Evolutionary conservation across 2,329 filamentous ascomycete species (phyloP).

Genomic region (Aspergillus novofumigatus): DNA sequence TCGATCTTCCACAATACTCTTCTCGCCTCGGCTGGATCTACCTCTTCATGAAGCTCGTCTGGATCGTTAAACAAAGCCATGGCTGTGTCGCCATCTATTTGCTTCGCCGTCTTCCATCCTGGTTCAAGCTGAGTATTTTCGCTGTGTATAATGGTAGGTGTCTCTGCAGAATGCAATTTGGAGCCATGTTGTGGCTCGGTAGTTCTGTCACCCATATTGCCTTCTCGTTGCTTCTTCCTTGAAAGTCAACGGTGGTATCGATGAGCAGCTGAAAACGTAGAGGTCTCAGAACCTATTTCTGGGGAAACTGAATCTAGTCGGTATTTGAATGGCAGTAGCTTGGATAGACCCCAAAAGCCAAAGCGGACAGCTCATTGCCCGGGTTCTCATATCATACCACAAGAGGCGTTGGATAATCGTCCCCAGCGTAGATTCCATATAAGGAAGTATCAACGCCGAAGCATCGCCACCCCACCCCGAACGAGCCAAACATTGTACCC

Average conservation of each 20-base stretch:
- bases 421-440: neutral
- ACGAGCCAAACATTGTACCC: neutral
- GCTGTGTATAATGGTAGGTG: slow-evolving; percentile 23
- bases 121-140: slow-evolving; percentile 21
- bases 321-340: neutral
- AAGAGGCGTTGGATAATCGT: neutral
- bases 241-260: neutral
- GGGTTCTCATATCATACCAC: neutral
- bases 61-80: slow-evolving; percentile 48
- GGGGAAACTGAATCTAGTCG: neutral
- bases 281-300: neutral
- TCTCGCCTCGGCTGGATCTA: slow-evolving; percentile 46
- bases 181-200: slow-evolving; percentile 5
- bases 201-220: neutral
- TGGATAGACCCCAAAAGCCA: neutral
- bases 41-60: slow-evolving; percentile 44
- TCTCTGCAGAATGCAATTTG: slow-evolving; percentile 20
- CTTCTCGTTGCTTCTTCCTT: neutral
- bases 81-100: slow-evolving; percentile 47
- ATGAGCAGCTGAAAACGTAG: neutral
- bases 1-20: slow-evolving; percentile 54
- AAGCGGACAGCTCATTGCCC: neutral
- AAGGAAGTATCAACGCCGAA: neutral
- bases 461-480: neutral
- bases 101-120: slow-evolving; percentile 27